These are phyloP conservation scores for Beauveria pseudobassiana DNA, from an alignment of 2,329 filamentous ascomycete species.

Conservation along the genomic window DNA sequence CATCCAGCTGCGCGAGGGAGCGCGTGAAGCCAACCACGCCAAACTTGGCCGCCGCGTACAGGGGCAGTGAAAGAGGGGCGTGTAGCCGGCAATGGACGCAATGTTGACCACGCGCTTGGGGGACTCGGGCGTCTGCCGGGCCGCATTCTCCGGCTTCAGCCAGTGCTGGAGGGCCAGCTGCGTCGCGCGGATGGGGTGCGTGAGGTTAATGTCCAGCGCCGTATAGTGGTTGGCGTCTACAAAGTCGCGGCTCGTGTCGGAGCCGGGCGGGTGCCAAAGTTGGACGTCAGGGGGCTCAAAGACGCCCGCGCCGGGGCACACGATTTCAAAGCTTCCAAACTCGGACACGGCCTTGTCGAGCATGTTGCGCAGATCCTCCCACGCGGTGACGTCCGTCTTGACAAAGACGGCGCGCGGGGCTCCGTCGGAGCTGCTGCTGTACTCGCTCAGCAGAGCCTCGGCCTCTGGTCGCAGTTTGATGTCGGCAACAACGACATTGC, in stretches of 20 bases:
- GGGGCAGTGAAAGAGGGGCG: slow-evolving; percentile 24
- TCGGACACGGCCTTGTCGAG: slow-evolving; percentile 26
- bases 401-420: slow-evolving; percentile 30
- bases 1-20: slow-evolving; percentile 30
- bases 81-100: slow-evolving; percentile 29
- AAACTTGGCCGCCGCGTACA: slow-evolving; percentile 33
- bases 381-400: slow-evolving; percentile 37
- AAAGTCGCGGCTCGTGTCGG: slow-evolving; percentile 24
- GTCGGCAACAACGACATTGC: slow-evolving; percentile 40
- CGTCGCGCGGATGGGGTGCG: slow-evolving; percentile 32
- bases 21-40: slow-evolving; percentile 34
- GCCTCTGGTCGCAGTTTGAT: slow-evolving; percentile 35
- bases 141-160: slow-evolving; percentile 22
- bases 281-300: slow-evolving; percentile 38
- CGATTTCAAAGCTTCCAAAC: slow-evolving; percentile 33
- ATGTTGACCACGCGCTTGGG: slow-evolving; percentile 32
- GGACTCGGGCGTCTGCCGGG: slow-evolving; percentile 21
- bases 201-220: slow-evolving; percentile 33
- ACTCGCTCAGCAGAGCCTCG: slow-evolving; percentile 22
- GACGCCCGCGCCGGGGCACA: slow-evolving; percentile 39
- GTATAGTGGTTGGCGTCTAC: slow-evolving; percentile 24
- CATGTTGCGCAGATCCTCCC: slow-evolving; percentile 29
- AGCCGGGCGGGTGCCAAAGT: slow-evolving; percentile 34
- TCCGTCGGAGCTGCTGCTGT: slow-evolving; percentile 12
- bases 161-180: slow-evolving; percentile 33